phyloP scores from a whole-genome alignment of 345 rosid genomes.

The Alliaria petiolata region DNA sequence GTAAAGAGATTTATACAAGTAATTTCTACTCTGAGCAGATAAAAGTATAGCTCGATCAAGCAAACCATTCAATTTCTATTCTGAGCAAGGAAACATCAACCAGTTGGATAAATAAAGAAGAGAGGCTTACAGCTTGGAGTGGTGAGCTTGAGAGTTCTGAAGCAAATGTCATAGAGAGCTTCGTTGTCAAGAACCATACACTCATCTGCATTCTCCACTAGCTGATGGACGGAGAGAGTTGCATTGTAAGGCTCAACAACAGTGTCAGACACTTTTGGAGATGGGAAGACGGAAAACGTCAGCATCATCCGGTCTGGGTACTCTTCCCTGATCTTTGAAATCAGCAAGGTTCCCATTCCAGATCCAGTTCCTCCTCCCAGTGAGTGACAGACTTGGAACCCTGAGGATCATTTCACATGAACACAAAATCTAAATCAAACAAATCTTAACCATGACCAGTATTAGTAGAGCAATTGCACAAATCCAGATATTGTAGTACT shows the following conservation, averaged over 20 bases:
- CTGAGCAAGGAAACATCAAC: neutral
- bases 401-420: slow-evolving; percentile 30
- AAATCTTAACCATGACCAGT: neutral
- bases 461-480: neutral
- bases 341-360: slow-evolving; percentile 70
- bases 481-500: neutral
- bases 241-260: slow-evolving; percentile 78
- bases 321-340: slow-evolving; percentile 67
- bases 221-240: slow-evolving; percentile 72
- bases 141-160: slow-evolving; percentile 69
- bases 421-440: neutral
- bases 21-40: neutral
- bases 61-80: neutral
- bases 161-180: slow-evolving; percentile 73
- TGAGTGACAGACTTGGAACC: slow-evolving; percentile 72
- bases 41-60: neutral
- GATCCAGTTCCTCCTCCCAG: slow-evolving; percentile 74
- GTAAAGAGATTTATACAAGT: too few relatives aligned
- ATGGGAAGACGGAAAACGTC: slow-evolving; percentile 65
- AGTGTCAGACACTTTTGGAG: slow-evolving; percentile 70
- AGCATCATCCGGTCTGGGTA: slow-evolving; percentile 74
- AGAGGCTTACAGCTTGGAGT: slow-evolving; percentile 67
- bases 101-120: neutral
- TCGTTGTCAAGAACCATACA: slow-evolving; percentile 74
- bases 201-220: slow-evolving; percentile 75